Evolutionary conservation across 345 rosid species (phyloP).

Genomic region (Populus pruinosa): DNA sequence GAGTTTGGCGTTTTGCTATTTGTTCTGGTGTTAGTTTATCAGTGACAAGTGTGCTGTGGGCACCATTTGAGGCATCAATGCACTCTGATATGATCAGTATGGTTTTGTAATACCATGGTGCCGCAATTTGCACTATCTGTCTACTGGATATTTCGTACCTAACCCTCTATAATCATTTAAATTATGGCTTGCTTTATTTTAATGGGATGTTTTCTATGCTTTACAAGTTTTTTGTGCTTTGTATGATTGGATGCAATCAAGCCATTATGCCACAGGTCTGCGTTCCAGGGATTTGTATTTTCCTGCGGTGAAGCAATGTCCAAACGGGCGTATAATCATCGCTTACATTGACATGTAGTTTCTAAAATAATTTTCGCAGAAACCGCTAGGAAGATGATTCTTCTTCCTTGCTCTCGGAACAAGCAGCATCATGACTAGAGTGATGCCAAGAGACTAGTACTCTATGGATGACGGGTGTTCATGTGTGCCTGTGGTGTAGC

Average conservation of each 20-base stretch:
- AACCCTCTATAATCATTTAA: not conserved
- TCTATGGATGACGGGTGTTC: too few species aligned
- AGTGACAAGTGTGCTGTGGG: not conserved
- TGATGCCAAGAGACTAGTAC: too few species aligned
- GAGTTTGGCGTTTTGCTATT: not conserved
- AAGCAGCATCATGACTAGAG: too few species aligned
- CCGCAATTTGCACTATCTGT: not conserved
- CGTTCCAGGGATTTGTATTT: too few species aligned
- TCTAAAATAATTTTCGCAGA: too few species aligned
- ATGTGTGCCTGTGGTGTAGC: too few species aligned
- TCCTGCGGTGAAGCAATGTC: too few species aligned
- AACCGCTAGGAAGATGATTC: too few species aligned
- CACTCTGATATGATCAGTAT: not conserved
- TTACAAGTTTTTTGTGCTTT: not conserved
- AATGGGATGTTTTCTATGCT: not conserved
- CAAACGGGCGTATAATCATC: too few species aligned
- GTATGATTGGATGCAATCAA: not conserved
- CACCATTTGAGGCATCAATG: conserved; percentile 6
- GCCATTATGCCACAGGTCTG: too few species aligned
- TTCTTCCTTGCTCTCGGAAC: too few species aligned
- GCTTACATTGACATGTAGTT: too few species aligned
- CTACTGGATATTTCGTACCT: not conserved
- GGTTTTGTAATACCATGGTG: conserved; percentile 10
- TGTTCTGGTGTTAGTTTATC: not conserved
- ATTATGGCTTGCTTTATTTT: not conserved